Base-by-base conservation (phyloP, 306 rosid species). In the Rubus parviflorus region DNA sequence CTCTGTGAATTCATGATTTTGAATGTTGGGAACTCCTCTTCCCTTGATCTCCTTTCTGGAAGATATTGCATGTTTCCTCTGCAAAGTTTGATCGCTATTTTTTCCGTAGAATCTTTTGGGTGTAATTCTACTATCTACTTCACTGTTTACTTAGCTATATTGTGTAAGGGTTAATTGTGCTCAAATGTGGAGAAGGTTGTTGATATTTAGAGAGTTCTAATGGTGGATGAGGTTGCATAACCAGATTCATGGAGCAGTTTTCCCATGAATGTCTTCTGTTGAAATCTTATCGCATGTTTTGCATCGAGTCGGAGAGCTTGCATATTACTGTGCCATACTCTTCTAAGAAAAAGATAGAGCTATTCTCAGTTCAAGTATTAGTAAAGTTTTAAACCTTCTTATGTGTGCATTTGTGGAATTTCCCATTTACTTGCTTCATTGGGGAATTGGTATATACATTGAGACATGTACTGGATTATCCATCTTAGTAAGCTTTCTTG, bases 401-500 rank as follows among this genome's bases (percentile, higher is more conserved):
- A 42, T 22, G 49, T 42, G 37, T 20, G 52, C 56, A 23, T 30
- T 57, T 56, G 68, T 20, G 42, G 0, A 72, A 8, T 11, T 53
- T 53, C 5, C 35, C 20, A 23, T 56, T 41, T 7, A 2, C 2
- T 40, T 40, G 40, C 49, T n/a, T 40, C 8, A 42, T 57, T 7
- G 38, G 66, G 67, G 45, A 40, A 54, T 12, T 38, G 9, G 64
- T 17, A 1, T 20, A 66, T 41, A 5, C 12, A 42, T 41, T 38
- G 67, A 54, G 20, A 5, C 13, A 74, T 56, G 25, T 10, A 25
- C 58, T 7, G 5, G 48, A 46, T 43, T 30, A 76, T 65, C 65
- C 53, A 76, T 72, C 14, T 62, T 52, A 38, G 47, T 61, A 38
- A 77, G 75, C 74, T 72, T 77, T 69, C 68, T 46, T 81, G 77